Base-by-base conservation (phyloP, 2,329 filamentous ascomycete species). In the Fusarium nurragi region DNA sequence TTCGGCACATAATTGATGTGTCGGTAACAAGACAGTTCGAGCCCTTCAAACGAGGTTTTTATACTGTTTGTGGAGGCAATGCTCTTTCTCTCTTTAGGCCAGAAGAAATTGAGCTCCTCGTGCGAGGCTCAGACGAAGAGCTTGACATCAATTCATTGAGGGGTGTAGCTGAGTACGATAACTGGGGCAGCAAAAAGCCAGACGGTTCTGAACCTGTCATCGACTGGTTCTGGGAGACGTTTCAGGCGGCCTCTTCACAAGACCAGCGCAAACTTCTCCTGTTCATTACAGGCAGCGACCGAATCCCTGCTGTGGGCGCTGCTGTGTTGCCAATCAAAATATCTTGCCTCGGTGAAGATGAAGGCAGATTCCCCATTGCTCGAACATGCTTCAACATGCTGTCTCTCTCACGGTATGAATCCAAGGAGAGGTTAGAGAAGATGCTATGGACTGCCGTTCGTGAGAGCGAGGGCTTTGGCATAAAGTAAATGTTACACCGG, bases 21-120 rank as follows among this genome's bases (percentile, higher is more conserved):
- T 86, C 91, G 1, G 90, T 97, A 2, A 81, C 86, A 36, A 86
- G 92, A 37, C 93, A 97, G 73, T 97, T 96, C 66, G 93, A 97
- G 74, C 93, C 94, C 1, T 97, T 97, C 82, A 95, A 95, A 74
- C 87, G 93, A 52, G 94, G 94, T 1, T 97, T 97, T 77, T 97
- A 93, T 75, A 96, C 91, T 0, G 92, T 97, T 25, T 97, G 93
- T 73, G 91, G 90, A 32, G 92, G 93, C 32, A 97, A 95, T 73
- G 93, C 94, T 1, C 82, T 97, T 32, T 92, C 90, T 1, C 84
- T 97, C 3, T 97, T 97, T 76, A 87, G 92, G 16, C 90, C 94
- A 0, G 93, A 97, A 74, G 94, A 97, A 75, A 96, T 97, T 62
- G 94, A 97, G 75, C 84, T 97, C 5, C 84, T 97, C 1, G 86